Evolutionary conservation across 106 monocot species (phyloP).

Genomic region (Chionographis japonica): DNA sequence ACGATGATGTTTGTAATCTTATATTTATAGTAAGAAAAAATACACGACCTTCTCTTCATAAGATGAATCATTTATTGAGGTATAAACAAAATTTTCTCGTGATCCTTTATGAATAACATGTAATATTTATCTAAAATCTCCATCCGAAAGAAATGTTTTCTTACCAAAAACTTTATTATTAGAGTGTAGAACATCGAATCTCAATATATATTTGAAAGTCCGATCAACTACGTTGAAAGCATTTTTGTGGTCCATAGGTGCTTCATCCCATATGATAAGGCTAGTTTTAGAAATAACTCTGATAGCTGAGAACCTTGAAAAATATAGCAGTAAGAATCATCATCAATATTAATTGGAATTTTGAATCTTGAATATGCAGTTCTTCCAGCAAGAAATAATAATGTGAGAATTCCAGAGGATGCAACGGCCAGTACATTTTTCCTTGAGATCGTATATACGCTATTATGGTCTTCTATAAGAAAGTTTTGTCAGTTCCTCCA

Average conservation of each 20-base stretch:
- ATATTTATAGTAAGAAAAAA: too few relatives aligned
- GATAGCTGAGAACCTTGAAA: background rate
- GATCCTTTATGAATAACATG: too few relatives aligned
- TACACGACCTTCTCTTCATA: too few relatives aligned
- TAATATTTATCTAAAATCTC: too few relatives aligned
- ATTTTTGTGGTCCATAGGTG: background rate
- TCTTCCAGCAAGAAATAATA: background rate
- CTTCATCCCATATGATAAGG: conserved; percentile 6
- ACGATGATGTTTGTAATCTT: too few relatives aligned
- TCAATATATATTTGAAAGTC: background rate
- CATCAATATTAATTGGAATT: background rate
- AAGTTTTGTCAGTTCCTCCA: background rate
- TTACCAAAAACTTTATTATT: too few relatives aligned
- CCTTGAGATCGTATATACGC: background rate
- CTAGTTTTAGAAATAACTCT: background rate
- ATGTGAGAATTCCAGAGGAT: background rate
- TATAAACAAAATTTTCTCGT: too few relatives aligned
- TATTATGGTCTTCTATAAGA: conserved; percentile 1
- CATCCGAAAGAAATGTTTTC: too few relatives aligned
- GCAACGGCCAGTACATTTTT: background rate
- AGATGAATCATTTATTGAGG: too few relatives aligned
- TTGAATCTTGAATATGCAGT: conserved; percentile 5
- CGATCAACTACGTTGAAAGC: background rate
- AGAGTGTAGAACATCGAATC: too few relatives aligned
- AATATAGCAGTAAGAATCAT: background rate